Evolutionary conservation across 73 alveolate genomes (phyloP).

Genomic region (Tetrahymena malaccensis): DNA sequence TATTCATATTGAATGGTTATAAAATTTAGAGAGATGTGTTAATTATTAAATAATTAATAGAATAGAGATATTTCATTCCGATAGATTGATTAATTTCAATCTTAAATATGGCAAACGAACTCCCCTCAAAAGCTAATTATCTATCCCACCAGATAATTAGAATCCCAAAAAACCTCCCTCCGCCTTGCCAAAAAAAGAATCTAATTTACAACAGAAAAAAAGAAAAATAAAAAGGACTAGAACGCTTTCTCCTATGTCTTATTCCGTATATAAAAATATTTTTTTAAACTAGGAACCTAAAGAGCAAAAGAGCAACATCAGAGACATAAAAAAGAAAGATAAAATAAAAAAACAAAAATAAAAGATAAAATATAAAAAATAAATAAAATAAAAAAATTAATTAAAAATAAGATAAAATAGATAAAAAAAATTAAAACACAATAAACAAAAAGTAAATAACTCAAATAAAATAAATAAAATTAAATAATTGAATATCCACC

Average conservation of each 20-base stretch:
- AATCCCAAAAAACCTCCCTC: not conserved
- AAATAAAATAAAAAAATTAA: not conserved
- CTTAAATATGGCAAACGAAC: not conserved
- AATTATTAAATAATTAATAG: not conserved
- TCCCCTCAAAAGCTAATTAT: not conserved
- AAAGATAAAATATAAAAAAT: not conserved
- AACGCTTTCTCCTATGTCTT: not conserved
- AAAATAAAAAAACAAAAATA: not conserved
- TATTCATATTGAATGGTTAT: not conserved
- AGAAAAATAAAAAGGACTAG: not conserved
- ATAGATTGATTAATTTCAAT: not conserved
- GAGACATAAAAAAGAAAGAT: not conserved
- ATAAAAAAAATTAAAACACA: not conserved
- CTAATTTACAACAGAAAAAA: not conserved
- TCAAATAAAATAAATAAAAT: not conserved
- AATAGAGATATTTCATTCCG: not conserved
- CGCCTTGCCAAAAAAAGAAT: not conserved
- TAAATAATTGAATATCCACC: not conserved
- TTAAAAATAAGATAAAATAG: not conserved
- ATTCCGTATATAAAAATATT: not conserved
- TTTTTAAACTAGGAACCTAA: not conserved
- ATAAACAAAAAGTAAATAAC: not conserved
- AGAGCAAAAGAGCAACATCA: not conserved
- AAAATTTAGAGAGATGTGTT: not conserved
- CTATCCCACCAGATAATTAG: not conserved